Evolutionary conservation across 306 rosid species (phyloP), one percentile per base, ranked within the genome.

Genomic region (Dryas alaskensis): DNA sequence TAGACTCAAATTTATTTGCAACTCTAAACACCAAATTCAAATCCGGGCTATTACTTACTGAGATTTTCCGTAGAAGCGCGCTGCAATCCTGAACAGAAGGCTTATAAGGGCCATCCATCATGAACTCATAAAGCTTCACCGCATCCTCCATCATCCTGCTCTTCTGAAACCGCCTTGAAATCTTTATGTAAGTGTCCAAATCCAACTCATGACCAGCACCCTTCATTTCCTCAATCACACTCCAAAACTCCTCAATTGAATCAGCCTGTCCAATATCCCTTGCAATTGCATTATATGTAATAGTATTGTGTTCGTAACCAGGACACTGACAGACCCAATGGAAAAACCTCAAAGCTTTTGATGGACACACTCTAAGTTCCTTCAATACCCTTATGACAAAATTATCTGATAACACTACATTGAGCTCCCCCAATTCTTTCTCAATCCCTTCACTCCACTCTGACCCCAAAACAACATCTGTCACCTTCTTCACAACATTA

Each of bases 41-140:
- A 81, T 88, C 84, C 4, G 97, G 92, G 27, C 17, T 76, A 51
- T 82, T 88, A 68, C 66, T 42, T 0, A 64, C 70, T 27, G 96
- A 73, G 48, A 89, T 73, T 53, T 65, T 73, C 62, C 78, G 70
- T 53, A 94, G 73, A 83, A 92, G 95, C n/a, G 80, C 0, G 40
- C 54, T 47, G 78, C 92, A 87, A 64, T 92, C 88, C 48, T 78
- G 88, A 46, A 37, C 62, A 1, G 92, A 88, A 54, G 99, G 99
- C 84, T 84, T 75, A 68, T 81, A 89, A 8, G 92, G 80, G 65
- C 99, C 82, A 83, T 92, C 95, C 96, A 94, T 89, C 97, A 92
- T 94, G 73, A 80, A 81, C 88, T 92, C 99, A 60, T 81, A 94
- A 76, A 94, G 95, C 88, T 82, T 87, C 53, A 94, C 99, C 6